Percentiles rank a stretch among this genome's conserved stretches.
These are phyloP conservation scores for Candida silvatica DNA, from an alignment of 805 yeast species.

Conservation along the genomic window DNA sequence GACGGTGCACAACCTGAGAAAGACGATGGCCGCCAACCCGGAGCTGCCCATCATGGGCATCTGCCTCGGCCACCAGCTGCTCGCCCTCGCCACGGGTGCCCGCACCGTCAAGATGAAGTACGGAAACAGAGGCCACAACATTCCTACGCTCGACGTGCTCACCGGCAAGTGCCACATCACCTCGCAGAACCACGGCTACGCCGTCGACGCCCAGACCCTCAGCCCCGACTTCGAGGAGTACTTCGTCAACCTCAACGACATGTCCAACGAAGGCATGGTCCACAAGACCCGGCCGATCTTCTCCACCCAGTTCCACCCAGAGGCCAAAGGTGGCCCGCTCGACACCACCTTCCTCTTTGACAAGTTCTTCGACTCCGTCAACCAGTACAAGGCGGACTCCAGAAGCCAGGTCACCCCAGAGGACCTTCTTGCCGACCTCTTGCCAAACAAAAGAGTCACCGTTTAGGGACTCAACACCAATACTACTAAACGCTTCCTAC, in stretches of 20 bases:
- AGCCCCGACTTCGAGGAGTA: constrained; percentile 75
- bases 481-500: too few species aligned
- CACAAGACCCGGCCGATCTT: constrained; percentile 83
- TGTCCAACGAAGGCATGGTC: constrained; percentile 96
- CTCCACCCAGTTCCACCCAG: constrained; percentile 98
- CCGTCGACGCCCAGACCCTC: constrained; percentile 78
- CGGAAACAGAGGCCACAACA: constrained; percentile 98
- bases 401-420: constrained; percentile 33
- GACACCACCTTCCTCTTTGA: constrained; percentile 90
- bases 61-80: constrained; percentile 94
- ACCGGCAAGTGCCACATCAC: constrained; percentile 97
- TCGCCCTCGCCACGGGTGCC: constrained; percentile 94
- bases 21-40: constrained; percentile 53
- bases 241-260: constrained; percentile 89
- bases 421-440: constrained; percentile 48
- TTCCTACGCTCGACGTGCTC: constrained; percentile 84
- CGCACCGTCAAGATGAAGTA: constrained; percentile 87
- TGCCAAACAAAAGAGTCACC: constrained; percentile 57
- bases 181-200: constrained; percentile 98
- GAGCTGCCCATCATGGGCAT: constrained; percentile 93
- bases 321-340: constrained; percentile 98
- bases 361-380: constrained; percentile 70
- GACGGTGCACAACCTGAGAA: constrained; percentile 67
- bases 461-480: too few species aligned
- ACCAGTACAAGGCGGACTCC: constrained; percentile 38